phyloP scores from a whole-genome alignment of 2,329 filamentous ascomycete genomes.

The Mollisiaceae sp. region DNA sequence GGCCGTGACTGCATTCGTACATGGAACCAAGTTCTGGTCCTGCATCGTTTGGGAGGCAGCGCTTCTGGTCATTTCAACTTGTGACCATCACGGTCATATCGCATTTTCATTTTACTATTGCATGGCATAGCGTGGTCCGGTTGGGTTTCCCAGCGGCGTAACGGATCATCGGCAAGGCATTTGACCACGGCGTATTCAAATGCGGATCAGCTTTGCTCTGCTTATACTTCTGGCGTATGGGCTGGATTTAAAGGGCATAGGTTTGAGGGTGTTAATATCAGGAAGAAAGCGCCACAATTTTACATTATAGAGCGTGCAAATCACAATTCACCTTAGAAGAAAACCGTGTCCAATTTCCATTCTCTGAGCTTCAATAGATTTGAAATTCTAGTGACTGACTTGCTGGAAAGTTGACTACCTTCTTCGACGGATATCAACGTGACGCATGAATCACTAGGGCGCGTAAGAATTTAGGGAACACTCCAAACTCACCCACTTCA shows the following conservation, averaged over 20 bases:
- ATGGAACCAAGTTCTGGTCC: slow-evolving; percentile 6
- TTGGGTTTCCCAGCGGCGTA: slow-evolving; percentile 32
- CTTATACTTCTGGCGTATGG: slow-evolving; percentile 1
- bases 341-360: background rate
- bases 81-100: background rate
- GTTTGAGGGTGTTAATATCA: slow-evolving; percentile 3
- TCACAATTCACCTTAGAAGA: background rate
- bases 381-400: background rate
- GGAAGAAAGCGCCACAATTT: background rate
- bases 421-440: background rate
- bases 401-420: background rate
- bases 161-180: slow-evolving; percentile 23
- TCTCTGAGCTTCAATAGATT: background rate
- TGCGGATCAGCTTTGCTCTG: slow-evolving; percentile 11
- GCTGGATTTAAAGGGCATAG: background rate
- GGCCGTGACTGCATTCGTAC: background rate
- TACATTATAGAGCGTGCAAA: slow-evolving; percentile 2
- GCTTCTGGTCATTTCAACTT: slow-evolving; percentile 7
- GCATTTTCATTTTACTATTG: slow-evolving; percentile 30
- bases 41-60: background rate
- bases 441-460: background rate
- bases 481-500: too few relatives aligned
- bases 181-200: slow-evolving; percentile 21
- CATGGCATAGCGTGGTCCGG: slow-evolving; percentile 36
- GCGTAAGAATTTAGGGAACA: too few relatives aligned